phyloP scores from a whole-genome alignment of 176 grass and related monocot genomes.

The Triticum dicoccoides region DNA sequence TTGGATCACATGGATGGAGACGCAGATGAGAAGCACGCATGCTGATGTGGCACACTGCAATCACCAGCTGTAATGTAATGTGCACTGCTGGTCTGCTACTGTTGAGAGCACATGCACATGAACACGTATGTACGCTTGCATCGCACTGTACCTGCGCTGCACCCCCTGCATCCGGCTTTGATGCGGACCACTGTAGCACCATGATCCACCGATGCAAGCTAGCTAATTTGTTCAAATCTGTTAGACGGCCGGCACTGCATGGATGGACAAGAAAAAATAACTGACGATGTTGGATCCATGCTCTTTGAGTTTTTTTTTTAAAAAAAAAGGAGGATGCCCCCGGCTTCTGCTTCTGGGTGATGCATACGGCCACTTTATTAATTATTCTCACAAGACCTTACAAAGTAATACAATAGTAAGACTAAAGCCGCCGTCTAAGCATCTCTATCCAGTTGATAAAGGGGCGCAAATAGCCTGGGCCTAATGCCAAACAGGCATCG shows the following conservation, averaged over 20 bases:
- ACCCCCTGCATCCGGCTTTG: neutral
- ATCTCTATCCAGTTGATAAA: too few species aligned
- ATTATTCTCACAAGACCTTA: too few species aligned
- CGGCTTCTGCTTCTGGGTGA: too few species aligned
- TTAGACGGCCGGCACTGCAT: neutral
- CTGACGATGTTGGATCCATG: neutral
- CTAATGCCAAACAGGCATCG: too few species aligned
- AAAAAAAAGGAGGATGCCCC: too few species aligned
- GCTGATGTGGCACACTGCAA: neutral
- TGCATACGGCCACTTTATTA: too few species aligned
- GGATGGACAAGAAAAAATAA: neutral
- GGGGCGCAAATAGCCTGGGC: too few species aligned
- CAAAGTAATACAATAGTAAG: too few species aligned
- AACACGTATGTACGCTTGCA: neutral
- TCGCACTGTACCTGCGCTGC: neutral
- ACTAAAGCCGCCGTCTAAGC: too few species aligned
- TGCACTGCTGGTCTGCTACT: neutral
- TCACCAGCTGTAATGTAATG: neutral
- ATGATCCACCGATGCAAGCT: neutral
- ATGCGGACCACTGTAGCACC: neutral
- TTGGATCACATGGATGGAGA: too few species aligned
- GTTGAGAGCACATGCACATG: neutral
- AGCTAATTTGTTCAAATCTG: neutral
- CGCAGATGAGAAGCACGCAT: too few species aligned
- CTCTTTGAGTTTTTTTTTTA: neutral